phyloP scores from a whole-genome alignment of 1,284 basidiomycete genomes.

The Wolfiporia cocos region DNA sequence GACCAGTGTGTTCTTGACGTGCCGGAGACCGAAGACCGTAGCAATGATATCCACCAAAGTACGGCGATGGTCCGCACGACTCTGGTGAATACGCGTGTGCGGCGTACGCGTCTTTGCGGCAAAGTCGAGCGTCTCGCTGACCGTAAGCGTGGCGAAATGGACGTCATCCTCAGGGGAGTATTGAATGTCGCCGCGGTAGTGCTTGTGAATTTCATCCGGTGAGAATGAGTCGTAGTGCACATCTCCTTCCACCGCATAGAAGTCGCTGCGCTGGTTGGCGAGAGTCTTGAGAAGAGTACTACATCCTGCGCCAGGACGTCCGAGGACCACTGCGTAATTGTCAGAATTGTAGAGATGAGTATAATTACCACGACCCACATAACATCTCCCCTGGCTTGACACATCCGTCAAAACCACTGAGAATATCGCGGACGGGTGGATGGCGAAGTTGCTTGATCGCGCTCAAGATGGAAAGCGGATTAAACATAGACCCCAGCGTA shows the following conservation, averaged over 20 bases:
- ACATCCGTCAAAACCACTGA: conserved; percentile 43
- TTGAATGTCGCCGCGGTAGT: conserved; percentile 61
- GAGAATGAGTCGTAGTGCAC: conserved; percentile 65
- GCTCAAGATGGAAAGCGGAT: conserved; percentile 26
- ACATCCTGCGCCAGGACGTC: conserved; percentile 69
- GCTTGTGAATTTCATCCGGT: conserved; percentile 42
- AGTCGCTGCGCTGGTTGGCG: conserved; percentile 63
- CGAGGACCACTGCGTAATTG: conserved; percentile 44
- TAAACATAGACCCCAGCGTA: conserved; percentile 35
- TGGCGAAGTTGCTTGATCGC: conserved; percentile 25
- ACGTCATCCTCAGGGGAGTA: conserved; percentile 71
- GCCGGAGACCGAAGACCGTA: conserved; percentile 71
- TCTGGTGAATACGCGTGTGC: conserved; percentile 34
- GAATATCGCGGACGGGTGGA: conserved; percentile 38
- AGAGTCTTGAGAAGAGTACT: conserved; percentile 69
- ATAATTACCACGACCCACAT: conserved; percentile 30
- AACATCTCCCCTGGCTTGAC: conserved; percentile 60
- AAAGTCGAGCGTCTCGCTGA: conserved; percentile 60
- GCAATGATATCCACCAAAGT: conserved; percentile 48
- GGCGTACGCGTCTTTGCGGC: conserved; percentile 59
- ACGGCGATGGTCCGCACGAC: conserved; percentile 42
- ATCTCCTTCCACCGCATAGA: conserved; percentile 52
- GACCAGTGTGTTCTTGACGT: conserved; percentile 53
- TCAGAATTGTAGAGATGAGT: background rate
- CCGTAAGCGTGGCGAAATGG: conserved; percentile 73